Evolutionary conservation across 768 basidiomycete genomes (phyloP).

Genomic region (Nidularia sp.): DNA sequence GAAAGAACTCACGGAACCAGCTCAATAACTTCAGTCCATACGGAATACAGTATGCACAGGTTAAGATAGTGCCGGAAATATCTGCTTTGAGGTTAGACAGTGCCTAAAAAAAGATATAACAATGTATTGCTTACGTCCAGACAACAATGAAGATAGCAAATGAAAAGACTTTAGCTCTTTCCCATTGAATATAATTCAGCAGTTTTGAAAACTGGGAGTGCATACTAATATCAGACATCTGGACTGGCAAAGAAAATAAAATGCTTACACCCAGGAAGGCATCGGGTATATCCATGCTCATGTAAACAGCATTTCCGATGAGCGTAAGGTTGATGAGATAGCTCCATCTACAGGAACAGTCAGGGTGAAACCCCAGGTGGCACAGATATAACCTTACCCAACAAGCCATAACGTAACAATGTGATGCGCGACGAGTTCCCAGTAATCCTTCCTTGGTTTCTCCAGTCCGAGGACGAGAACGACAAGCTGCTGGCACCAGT

Average conservation of each 20-base stretch:
- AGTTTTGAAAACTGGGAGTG: constrained; percentile 70
- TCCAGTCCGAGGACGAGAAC: constrained; percentile 83
- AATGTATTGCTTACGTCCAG: constrained; percentile 65
- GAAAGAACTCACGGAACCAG: constrained; percentile 60
- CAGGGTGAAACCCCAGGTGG: neutral
- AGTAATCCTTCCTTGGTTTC: constrained; percentile 91
- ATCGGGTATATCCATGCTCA: constrained; percentile 98
- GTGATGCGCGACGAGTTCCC: constrained; percentile 87
- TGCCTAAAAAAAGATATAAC: constrained; percentile 8
- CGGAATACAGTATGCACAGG: constrained; percentile 80
- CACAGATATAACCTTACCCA: constrained; percentile 44
- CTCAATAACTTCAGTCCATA: constrained; percentile 73
- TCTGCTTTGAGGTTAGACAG: constrained; percentile 29
- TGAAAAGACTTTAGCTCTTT: constrained; percentile 54
- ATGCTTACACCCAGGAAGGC: constrained; percentile 73
- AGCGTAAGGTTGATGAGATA: constrained; percentile 75
- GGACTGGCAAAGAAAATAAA: neutral
- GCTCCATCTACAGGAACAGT: constrained; percentile 60
- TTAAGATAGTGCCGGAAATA: constrained; percentile 96
- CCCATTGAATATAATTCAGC: constrained; percentile 78
- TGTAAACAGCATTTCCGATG: constrained; percentile 88
- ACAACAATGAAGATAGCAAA: constrained; percentile 65
- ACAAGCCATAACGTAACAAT: constrained; percentile 93
- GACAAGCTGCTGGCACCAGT: constrained; percentile 93
- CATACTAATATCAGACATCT: neutral